These are phyloP conservation scores for Leishmania turanica DNA, from an alignment of 208 protist species.

Conservation along the genomic window DNA sequence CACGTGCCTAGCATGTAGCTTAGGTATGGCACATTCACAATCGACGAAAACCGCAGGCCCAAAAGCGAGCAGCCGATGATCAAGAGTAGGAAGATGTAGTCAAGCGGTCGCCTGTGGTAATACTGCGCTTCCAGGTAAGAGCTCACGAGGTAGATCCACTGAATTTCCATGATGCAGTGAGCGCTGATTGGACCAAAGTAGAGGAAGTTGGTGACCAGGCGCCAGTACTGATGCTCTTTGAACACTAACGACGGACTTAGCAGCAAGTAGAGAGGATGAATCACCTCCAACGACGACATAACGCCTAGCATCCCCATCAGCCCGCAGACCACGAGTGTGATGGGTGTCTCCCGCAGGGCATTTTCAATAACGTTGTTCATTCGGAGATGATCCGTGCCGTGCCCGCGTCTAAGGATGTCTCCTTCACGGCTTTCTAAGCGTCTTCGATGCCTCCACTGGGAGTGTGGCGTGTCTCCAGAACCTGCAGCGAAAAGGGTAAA, in stretches of 20 bases:
- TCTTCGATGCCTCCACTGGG: background rate
- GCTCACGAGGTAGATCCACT: conserved; percentile 74
- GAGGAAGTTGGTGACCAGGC: conserved; percentile 75
- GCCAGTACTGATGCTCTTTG: conserved; percentile 86
- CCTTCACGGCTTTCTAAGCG: background rate
- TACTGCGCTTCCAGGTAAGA: conserved; percentile 64
- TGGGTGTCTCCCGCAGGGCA: conserved; percentile 26
- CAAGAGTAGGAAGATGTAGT: conserved; percentile 75
- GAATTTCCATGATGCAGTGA: conserved; percentile 54
- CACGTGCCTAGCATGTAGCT: conserved; percentile 53
- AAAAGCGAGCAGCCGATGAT: conserved; percentile 50
- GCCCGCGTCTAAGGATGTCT: background rate
- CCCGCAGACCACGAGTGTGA: conserved; percentile 27
- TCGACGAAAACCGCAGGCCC: conserved; percentile 34
- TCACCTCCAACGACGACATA: conserved; percentile 42
- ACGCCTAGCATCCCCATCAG: conserved; percentile 49
- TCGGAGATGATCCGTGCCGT: background rate
- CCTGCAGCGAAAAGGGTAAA: background rate
- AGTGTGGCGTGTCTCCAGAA: background rate
- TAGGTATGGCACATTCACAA: conserved; percentile 65
- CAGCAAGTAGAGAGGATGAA: conserved; percentile 73
- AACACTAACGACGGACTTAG: conserved; percentile 72
- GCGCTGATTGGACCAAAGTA: conserved; percentile 66
- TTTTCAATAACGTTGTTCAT: conserved; percentile 35
- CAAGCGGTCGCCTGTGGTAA: conserved; percentile 54